phyloP scores from a whole-genome alignment of 78 protist species.

The Mantamonas sphyraenae region DNA sequence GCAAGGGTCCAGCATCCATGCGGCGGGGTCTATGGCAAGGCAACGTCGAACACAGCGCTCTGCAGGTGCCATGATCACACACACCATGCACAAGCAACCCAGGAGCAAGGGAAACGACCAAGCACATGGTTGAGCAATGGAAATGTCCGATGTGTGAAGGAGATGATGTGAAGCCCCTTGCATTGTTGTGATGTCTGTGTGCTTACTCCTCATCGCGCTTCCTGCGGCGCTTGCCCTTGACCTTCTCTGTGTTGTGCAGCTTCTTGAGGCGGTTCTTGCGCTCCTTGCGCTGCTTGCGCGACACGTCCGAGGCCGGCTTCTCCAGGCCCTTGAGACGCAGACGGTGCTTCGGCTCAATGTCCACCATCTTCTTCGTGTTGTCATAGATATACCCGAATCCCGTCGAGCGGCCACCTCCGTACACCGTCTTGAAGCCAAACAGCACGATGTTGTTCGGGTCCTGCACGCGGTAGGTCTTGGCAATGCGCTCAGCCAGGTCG shows the following conservation, averaged over 20 bases:
- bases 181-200: slow-evolving; percentile 11
- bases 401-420: slow-evolving; percentile 94
- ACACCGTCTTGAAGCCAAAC: slow-evolving; percentile 86
- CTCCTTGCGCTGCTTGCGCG: slow-evolving; percentile 92
- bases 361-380: slow-evolving; percentile 63
- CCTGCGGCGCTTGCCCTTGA: no score
- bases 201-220: no score
- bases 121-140: no score
- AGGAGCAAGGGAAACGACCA: no score
- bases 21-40: no score
- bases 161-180: no score
- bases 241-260: slow-evolving; percentile 71
- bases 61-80: no score
- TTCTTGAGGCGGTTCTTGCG: slow-evolving; percentile 90
- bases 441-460: slow-evolving; percentile 62
- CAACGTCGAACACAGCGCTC: no score
- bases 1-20: no score
- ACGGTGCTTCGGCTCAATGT: slow-evolving; percentile 85
- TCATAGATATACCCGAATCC: slow-evolving; percentile 97
- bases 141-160: no score
- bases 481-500: slow-evolving; percentile 74
- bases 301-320: background rate
- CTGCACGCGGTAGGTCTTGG: slow-evolving; percentile 81
- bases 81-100: no score
- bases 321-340: slow-evolving; percentile 56